Evolutionary conservation across 345 rosid species (phyloP).

Genomic region (Corchorus capsularis): DNA sequence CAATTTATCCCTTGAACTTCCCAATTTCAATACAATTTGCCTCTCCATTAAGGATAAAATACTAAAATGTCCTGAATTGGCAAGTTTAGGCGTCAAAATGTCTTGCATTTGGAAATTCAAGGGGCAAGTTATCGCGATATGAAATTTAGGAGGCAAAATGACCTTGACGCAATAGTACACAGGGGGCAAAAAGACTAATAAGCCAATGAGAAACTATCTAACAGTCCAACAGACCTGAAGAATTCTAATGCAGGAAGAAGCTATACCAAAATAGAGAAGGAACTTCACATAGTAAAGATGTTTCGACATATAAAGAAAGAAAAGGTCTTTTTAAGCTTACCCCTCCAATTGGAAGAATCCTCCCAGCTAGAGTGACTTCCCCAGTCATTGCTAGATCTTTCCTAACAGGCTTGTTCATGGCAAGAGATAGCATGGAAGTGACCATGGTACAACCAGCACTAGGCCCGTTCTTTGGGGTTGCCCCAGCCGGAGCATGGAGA

Average conservation of each 20-base stretch:
- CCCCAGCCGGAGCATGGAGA: conserved; percentile 99
- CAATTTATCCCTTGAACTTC: too few relatives aligned
- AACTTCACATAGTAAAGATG: background rate
- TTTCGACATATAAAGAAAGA: background rate
- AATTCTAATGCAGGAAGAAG: background rate
- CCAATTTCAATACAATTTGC: too few relatives aligned
- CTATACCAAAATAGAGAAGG: background rate
- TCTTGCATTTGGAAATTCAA: too few relatives aligned
- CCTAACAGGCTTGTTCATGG: conserved; percentile 66
- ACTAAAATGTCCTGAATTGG: too few relatives aligned
- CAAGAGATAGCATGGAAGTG: conserved; percentile 93
- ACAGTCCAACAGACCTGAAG: too few relatives aligned
- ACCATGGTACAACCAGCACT: conserved; percentile 99
- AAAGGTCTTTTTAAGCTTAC: conserved; percentile 44
- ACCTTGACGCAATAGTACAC: too few relatives aligned
- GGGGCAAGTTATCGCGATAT: too few relatives aligned
- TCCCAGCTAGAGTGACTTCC: conserved; percentile 87
- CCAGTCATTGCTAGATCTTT: conserved; percentile 98
- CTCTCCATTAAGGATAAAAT: too few relatives aligned
- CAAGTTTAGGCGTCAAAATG: too few relatives aligned
- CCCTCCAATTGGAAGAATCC: conserved; percentile 97
- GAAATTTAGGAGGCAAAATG: too few relatives aligned
- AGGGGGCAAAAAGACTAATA: too few relatives aligned
- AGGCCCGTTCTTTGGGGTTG: conserved; percentile 96
- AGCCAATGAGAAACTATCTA: too few relatives aligned